Evolutionary conservation across 192 early-diverging fungal species (phyloP).

Genomic region (Backusella tarrabulga): DNA sequence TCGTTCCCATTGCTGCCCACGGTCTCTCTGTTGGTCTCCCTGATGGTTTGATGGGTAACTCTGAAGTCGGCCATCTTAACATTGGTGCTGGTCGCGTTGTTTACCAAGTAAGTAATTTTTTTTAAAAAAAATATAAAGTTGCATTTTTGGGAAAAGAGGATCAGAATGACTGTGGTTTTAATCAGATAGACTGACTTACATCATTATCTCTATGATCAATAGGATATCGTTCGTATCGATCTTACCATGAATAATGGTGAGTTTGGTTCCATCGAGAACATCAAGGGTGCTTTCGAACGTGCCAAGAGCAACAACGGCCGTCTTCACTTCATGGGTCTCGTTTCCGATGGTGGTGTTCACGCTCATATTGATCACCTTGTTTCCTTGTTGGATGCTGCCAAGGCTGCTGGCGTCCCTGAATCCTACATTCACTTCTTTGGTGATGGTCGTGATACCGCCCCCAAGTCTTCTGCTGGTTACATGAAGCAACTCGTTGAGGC

Average conservation of each 20-base stretch:
- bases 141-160: not conserved
- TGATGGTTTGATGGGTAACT: slow-evolving; percentile 99
- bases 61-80: slow-evolving; percentile 99
- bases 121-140: not conserved
- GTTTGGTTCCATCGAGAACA: slow-evolving; percentile 69
- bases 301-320: slow-evolving; percentile 85
- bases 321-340: slow-evolving; percentile 91
- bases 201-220: not conserved
- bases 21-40: slow-evolving; percentile 95
- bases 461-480: slow-evolving; percentile 83
- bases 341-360: slow-evolving; percentile 99
- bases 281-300: slow-evolving; percentile 79
- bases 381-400: slow-evolving; percentile 81
- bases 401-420: slow-evolving; percentile 78
- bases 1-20: slow-evolving; percentile 84
- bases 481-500: slow-evolving; percentile 68
- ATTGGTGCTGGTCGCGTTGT: slow-evolving; percentile 99
- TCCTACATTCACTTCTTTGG: slow-evolving; percentile 95
- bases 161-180: not conserved
- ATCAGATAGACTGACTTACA: not conserved
- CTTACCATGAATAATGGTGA: slow-evolving; percentile 84
- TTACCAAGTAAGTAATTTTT: slow-evolving; percentile 71
- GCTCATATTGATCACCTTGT: slow-evolving; percentile 91
- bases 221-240: slow-evolving; percentile 99
- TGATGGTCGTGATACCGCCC: slow-evolving; percentile 97